phyloP scores from a whole-genome alignment of 352 stramenopile genomes.

The Phytophthora cactorum region DNA sequence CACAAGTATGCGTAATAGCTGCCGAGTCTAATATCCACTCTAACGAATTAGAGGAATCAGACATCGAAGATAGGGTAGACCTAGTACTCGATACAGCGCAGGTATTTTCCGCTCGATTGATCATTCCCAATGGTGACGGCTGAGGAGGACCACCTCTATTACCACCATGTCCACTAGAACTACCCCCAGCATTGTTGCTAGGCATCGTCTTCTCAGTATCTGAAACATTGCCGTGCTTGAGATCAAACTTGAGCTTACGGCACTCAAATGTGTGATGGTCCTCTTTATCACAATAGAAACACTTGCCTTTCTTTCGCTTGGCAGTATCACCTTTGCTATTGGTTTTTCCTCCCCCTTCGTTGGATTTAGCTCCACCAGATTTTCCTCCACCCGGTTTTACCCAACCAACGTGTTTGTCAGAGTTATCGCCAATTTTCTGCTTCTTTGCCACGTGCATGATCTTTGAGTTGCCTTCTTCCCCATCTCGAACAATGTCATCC shows the following conservation, averaged over 20 bases:
- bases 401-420: too few relatives aligned
- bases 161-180: not conserved
- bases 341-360: too few relatives aligned
- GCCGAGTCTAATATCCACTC: not conserved
- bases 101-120: not conserved
- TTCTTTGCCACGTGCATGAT: too few relatives aligned
- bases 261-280: not conserved
- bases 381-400: not conserved
- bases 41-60: not conserved
- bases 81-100: not conserved
- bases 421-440: too few relatives aligned
- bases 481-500: not conserved
- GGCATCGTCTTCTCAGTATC: not conserved
- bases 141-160: not conserved
- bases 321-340: not conserved
- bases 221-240: not conserved
- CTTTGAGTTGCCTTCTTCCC: not conserved
- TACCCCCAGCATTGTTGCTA: not conserved
- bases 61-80: too few relatives aligned
- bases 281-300: not conserved
- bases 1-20: not conserved
- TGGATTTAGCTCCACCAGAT: too few relatives aligned
- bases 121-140: not conserved
- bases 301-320: not conserved
- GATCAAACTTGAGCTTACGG: not conserved